Evolutionary conservation across 441 rosid species (phyloP).

Genomic region (Erodium moschatum): DNA sequence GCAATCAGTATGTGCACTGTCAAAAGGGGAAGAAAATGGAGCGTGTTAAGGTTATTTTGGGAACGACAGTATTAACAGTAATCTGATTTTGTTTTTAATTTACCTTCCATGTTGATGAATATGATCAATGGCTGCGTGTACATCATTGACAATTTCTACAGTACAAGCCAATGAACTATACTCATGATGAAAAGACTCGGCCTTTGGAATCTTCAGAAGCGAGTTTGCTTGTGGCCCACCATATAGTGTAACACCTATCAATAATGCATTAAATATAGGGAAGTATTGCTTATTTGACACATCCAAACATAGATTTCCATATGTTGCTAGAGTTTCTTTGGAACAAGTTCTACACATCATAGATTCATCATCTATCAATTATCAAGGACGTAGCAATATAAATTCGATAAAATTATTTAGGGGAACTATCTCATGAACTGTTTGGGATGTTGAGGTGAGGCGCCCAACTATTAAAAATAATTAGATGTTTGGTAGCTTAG

Average conservation of each 20-base stretch:
- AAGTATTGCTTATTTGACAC: neutral
- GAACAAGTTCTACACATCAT: neutral
- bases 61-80: constrained; percentile 5
- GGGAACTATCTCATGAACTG: neutral
- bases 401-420: neutral
- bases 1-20: constrained; percentile 95
- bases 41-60: neutral
- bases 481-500: neutral
- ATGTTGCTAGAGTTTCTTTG: neutral
- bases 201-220: constrained; percentile 52
- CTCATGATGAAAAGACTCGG: constrained; percentile 67
- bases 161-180: constrained; percentile 85
- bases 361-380: neutral
- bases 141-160: constrained; percentile 80
- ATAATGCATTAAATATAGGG: constrained; percentile 8
- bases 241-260: constrained; percentile 64
- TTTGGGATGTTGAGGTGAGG: too few relatives aligned
- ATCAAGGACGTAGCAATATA: neutral
- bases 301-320: neutral
- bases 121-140: constrained; percentile 69
- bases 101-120: constrained; percentile 91
- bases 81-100: constrained; percentile 12
- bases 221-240: constrained; percentile 78
- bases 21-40: constrained; percentile 16
- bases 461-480: too few relatives aligned